phyloP scores from a whole-genome alignment of 1,284 basidiomycete genomes.

The Ceratobasidium sp. region DNA sequence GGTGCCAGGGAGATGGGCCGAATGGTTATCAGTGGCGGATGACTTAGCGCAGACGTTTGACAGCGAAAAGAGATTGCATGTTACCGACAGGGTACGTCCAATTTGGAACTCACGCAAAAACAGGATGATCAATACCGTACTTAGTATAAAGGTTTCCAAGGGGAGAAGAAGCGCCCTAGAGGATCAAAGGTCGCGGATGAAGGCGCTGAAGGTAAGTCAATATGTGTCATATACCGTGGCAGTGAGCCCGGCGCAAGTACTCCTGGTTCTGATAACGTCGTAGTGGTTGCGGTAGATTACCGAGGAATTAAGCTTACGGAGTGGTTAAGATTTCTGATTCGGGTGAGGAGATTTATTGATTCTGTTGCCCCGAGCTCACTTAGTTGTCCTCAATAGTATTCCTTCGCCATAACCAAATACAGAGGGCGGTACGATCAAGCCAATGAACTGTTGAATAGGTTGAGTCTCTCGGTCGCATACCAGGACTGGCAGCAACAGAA shows the following conservation, averaged over 20 bases:
- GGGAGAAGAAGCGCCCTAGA: conserved; percentile 67
- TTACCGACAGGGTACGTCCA: conserved; percentile 68
- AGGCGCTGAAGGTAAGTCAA: conserved; percentile 28
- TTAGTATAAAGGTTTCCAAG: conserved; percentile 36
- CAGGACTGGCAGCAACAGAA: conserved; percentile 69
- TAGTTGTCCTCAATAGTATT: conserved; percentile 64
- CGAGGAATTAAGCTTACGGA: conserved; percentile 84
- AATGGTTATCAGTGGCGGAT: conserved; percentile 84
- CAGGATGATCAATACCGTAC: not conserved
- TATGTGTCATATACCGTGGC: not conserved
- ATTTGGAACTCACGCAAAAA: no score
- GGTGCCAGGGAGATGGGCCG: conserved; percentile 48
- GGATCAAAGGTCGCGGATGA: conserved; percentile 50
- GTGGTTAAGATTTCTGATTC: conserved; percentile 86
- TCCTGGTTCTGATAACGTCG: conserved; percentile 41
- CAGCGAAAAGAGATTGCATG: conserved; percentile 84
- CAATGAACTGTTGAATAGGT: conserved; percentile 80
- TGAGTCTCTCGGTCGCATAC: conserved; percentile 79
- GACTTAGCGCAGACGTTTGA: conserved; percentile 80
- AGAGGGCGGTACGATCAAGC: conserved; percentile 70
- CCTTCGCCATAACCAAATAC: conserved; percentile 73
- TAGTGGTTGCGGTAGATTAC: conserved; percentile 65
- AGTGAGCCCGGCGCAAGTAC: not conserved
- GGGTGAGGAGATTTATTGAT: conserved; percentile 58
- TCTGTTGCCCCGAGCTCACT: conserved; percentile 1